Conservation (phyloP, 768 basidiomycete species). For the Daedalea quercina region DNA sequence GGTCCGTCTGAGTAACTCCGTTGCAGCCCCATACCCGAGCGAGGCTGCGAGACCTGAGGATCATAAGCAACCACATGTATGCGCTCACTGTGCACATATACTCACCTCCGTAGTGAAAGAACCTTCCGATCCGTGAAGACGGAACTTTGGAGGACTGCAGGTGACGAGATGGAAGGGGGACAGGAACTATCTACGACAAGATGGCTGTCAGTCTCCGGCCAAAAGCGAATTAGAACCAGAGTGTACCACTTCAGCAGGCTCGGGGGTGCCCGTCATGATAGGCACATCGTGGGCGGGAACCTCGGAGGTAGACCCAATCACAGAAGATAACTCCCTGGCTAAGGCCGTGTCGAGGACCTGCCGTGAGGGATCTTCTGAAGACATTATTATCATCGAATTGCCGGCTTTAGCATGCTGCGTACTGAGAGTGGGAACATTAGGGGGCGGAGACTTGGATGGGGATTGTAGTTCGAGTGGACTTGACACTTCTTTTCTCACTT, state of each 20-base stretch:
- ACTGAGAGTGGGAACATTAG: too few relatives aligned
- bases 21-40: conserved; percentile 81
- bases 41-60: conserved; percentile 81
- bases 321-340: too few relatives aligned
- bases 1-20: conserved; percentile 75
- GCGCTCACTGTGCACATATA: not conserved
- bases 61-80: not conserved
- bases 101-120: conserved; percentile 93
- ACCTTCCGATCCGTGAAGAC: conserved; percentile 77
- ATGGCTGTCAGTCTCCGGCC: not conserved
- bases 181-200: not conserved
- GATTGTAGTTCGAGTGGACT: not conserved
- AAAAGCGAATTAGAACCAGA: not conserved
- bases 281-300: not conserved
- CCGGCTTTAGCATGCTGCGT: too few relatives aligned
- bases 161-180: conserved; percentile 27
- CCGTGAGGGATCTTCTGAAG: too few relatives aligned
- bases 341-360: too few relatives aligned
- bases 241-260: not conserved
- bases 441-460: too few relatives aligned
- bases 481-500: too few relatives aligned
- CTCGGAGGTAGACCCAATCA: not conserved
- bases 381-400: too few relatives aligned
- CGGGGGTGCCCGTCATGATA: conserved; percentile 2
- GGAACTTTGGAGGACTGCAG: conserved; percentile 85